Base-by-base conservation (phyloP, 2,329 filamentous ascomycete genomes). In the Colletotrichum abscissum region DNA sequence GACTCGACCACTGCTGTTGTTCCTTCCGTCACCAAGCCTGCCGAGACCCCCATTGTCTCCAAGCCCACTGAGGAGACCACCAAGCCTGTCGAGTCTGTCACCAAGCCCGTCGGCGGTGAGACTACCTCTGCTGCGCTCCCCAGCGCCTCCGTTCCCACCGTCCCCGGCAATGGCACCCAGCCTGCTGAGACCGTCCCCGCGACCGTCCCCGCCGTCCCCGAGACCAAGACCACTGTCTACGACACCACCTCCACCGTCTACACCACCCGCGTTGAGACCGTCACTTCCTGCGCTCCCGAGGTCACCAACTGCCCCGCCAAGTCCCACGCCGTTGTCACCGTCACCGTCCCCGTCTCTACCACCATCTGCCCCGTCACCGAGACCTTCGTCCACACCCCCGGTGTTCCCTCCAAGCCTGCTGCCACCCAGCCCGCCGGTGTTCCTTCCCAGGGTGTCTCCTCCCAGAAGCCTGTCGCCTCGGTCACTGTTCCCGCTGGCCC, bases 341-440 rank as follows among this genome's bases (percentile, higher is more conserved):
- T 88, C 71, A 90, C 88, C 7, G 79, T 92, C 72, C 82, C 89
- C 59, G 78, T 91, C 62, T 88, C 87, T 63, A 92, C 91, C 75
- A 92, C 90, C 54, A 80, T 91, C 78, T 91, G 89, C 86, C 89
- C 88, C 26, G 88, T 90, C 73, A 90, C 88, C n/a, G 87, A 86
- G 83, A 89, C 87, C 55, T 78, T 84, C 76, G 87, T 86, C 28
- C 77, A 83, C 71, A 84, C 83, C 52, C 80, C 79, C 52, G 73
- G 80, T 38, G 74, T 81, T 76, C 67, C 67, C 52, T 60, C 73
- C 42, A 58, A 69, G 57, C 24, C 42, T 8, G 55, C 57, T n/a
- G 42, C 30, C n/a, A n/a, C 42, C 42, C 42, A 49, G 42, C 42
- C 42, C 19, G 42, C 42, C 9, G 42, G 42, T 26, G 63, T 62